Evolutionary conservation across 2,329 filamentous ascomycete genomes (phyloP).

Genomic region (Fusarium denticulatum): DNA sequence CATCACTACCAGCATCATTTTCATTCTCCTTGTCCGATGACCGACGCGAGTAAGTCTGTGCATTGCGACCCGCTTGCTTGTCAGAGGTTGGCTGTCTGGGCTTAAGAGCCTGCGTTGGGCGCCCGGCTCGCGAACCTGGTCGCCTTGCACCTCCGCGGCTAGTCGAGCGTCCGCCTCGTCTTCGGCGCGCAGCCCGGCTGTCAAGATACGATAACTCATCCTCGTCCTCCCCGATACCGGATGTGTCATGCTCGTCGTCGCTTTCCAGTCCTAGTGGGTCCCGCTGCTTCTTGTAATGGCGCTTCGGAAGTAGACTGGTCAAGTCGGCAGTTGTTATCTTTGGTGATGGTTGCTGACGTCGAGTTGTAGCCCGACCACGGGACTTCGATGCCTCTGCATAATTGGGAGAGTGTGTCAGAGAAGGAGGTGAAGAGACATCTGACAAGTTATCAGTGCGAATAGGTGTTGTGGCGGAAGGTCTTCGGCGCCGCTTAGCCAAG

Average conservation of each 20-base stretch:
- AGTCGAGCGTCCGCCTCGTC: constrained; percentile 46
- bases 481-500: constrained; percentile 59
- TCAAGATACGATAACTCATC: constrained; percentile 65
- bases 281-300: constrained; percentile 55
- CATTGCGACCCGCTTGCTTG: constrained; percentile 40
- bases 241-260: constrained; percentile 60
- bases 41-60: constrained; percentile 62
- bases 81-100: constrained; percentile 36
- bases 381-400: constrained; percentile 47
- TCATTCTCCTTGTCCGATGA: constrained; percentile 69
- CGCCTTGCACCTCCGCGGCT: constrained; percentile 44
- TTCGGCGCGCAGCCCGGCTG: constrained; percentile 49
- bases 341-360: constrained; percentile 52
- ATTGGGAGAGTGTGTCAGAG: constrained; percentile 74
- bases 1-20: constrained; percentile 37
- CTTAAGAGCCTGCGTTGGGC: constrained; percentile 38
- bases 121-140: constrained; percentile 42
- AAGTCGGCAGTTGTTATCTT: constrained; percentile 65
- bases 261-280: constrained; percentile 55
- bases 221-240: constrained; percentile 61
- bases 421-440: constrained; percentile 71
- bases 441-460: constrained; percentile 56
- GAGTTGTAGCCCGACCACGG: constrained; percentile 46
- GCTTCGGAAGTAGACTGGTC: constrained; percentile 63
- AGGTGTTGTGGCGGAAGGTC: constrained; percentile 51